Conservation (phyloP, 2,329 filamentous ascomycete species). For the Elsinoe necatrix region DNA sequence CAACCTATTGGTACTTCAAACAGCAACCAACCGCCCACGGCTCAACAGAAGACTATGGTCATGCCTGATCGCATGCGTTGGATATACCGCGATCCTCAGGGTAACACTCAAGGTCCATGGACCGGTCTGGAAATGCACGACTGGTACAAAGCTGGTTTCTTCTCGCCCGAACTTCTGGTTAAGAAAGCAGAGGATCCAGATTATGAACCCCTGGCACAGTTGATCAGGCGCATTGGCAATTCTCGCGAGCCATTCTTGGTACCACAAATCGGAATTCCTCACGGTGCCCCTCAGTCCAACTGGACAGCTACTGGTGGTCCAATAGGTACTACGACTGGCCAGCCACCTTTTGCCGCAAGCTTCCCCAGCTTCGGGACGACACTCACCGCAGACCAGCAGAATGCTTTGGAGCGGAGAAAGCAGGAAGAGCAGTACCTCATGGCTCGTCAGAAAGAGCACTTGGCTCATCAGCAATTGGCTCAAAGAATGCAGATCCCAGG, state of each 20-base stretch:
- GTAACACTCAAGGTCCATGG: conserved; percentile 85
- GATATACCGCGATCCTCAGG: conserved; percentile 95
- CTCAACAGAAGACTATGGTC: conserved; percentile 81
- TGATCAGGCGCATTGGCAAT: conserved; percentile 93
- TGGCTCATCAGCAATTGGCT: conserved; percentile 75
- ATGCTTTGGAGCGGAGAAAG: conserved; percentile 89
- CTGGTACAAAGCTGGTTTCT: conserved; percentile 99
- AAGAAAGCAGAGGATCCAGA: conserved; percentile 91
- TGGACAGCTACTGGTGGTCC: conserved; percentile 32
- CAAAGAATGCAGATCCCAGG: conserved; percentile 61
- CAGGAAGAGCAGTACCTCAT: conserved; percentile 97
- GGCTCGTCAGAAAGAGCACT: conserved; percentile 88
- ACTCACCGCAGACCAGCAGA: conserved; percentile 93
- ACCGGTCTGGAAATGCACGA: conserved; percentile 98
- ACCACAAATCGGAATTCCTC: conserved; percentile 89
- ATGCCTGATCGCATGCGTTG: conserved; percentile 99
- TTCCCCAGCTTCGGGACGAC: conserved; percentile 97
- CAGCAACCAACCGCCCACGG: conserved; percentile 58
- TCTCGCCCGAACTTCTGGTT: conserved; percentile 86
- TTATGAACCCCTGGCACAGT: conserved; percentile 88
- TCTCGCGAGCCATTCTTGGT: conserved; percentile 96
- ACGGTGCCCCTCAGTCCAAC: conserved; percentile 57
- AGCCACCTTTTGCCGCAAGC: conserved; percentile 81
- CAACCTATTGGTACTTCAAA: conserved; percentile 41
- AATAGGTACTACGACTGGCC: conserved; percentile 31